These are phyloP conservation scores for Corynascus novoguineensis DNA, from an alignment of 495 filamentous ascomycete genomes.

Conservation along the genomic window DNA sequence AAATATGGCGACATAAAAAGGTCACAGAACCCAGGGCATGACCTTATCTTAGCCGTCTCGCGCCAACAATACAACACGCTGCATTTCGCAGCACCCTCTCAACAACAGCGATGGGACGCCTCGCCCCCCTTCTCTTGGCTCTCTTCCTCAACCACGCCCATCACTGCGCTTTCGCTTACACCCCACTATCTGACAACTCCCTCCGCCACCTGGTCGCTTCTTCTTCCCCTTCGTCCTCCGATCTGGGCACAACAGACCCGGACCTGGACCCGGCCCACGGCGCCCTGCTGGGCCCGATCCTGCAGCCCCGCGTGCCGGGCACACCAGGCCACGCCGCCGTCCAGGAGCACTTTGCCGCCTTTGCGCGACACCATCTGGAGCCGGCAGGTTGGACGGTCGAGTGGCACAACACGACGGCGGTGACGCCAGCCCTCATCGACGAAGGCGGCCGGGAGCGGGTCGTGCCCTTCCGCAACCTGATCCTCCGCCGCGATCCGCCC, in stretches of 20 bases:
- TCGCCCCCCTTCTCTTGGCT: background rate
- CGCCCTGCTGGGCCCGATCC: constrained; percentile 75
- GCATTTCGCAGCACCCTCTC: background rate
- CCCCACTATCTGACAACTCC: constrained; percentile 9
- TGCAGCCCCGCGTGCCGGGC: constrained; percentile 85
- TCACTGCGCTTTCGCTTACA: constrained; percentile 7
- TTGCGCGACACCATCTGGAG: constrained; percentile 60
- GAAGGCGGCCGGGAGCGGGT: constrained; percentile 59
- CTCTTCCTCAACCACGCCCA: background rate
- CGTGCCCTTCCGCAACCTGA: constrained; percentile 80
- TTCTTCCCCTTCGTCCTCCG: constrained; percentile 8
- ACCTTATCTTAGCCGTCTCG: background rate
- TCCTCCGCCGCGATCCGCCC: constrained; percentile 85
- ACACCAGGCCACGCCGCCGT: constrained; percentile 54
- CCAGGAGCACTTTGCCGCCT: constrained; percentile 78
- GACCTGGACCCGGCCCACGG: constrained; percentile 80
- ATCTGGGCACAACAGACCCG: constrained; percentile 38
- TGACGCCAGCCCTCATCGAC: constrained; percentile 70
- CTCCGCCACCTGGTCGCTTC: background rate
- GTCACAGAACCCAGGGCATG: background rate
- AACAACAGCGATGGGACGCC: constrained; percentile 1
- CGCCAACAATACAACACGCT: background rate
- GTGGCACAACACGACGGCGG: constrained; percentile 81
- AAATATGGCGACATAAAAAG: background rate
- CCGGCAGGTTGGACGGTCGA: constrained; percentile 74